These are phyloP conservation scores for Cutaneotrichosporon cutaneum DNA, from an alignment of 1,284 basidiomycete species.

Conservation along the genomic window DNA sequence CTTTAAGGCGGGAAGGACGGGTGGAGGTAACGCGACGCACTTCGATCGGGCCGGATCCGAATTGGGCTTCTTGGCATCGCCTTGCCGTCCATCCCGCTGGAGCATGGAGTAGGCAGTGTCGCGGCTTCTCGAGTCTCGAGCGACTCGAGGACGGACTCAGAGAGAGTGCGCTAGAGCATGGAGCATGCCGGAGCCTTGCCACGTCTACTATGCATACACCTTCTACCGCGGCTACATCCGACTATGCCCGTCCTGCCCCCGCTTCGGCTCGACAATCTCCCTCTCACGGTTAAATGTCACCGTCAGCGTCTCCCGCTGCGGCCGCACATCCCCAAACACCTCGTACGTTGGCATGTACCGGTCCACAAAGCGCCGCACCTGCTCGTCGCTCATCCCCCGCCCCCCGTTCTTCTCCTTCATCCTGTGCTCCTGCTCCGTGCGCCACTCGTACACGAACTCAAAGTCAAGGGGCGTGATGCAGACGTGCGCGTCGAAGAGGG, in stretches of 20 bases:
- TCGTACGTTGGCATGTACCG: conserved; percentile 49
- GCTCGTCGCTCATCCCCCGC: conserved; percentile 77
- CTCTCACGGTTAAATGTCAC: conserved; percentile 7
- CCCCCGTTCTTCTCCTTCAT: conserved; percentile 84
- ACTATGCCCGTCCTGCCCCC: not conserved
- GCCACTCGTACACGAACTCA: conserved; percentile 59
- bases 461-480: conserved; percentile 31
- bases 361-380: conserved; percentile 66
- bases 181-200: not conserved
- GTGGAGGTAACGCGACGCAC: not conserved
- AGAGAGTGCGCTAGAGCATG: too few relatives aligned
- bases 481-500: conserved; percentile 33
- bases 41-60: not conserved
- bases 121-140: not conserved
- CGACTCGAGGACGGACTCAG: not conserved
- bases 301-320: not conserved
- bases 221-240: not conserved
- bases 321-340: conserved; percentile 13
- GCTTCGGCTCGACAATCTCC: not conserved
- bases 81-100: too few relatives aligned
- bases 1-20: not conserved
- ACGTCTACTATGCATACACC: not conserved
- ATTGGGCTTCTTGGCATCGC: not conserved
- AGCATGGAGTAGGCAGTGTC: too few relatives aligned
- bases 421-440: conserved; percentile 79